phyloP scores from a whole-genome alignment of 1,139 yeast genomes.

The Saccharomyces hybrid region DNA sequence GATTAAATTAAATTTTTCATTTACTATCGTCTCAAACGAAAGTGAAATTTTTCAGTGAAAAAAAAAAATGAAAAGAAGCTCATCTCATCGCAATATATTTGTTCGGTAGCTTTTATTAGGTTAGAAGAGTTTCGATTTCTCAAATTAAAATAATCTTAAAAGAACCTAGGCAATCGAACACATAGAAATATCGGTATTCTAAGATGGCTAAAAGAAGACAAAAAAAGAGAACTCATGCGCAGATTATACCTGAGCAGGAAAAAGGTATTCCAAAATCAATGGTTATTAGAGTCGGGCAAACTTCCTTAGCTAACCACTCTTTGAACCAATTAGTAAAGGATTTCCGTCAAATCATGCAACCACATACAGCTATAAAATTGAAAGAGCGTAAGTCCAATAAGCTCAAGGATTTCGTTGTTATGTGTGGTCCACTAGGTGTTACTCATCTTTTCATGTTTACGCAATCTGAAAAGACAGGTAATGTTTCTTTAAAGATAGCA shows the following conservation, averaged over 20 bases:
- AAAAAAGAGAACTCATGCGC: constrained; percentile 47
- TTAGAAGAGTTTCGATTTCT: neutral
- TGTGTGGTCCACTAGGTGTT: constrained; percentile 97
- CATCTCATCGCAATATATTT: constrained; percentile 8
- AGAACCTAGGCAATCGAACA: neutral
- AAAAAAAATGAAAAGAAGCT: constrained; percentile 5
- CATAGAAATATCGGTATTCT: neutral
- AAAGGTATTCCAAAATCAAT: constrained; percentile 78
- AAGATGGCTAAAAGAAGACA: constrained; percentile 5
- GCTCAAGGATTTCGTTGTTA: constrained; percentile 81
- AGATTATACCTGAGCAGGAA: constrained; percentile 53
- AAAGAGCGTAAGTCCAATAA: constrained; percentile 81
- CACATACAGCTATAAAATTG: constrained; percentile 87
- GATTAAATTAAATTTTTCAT: neutral
- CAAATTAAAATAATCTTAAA: neutral
- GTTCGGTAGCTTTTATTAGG: neutral
- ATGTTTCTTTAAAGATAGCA: constrained; percentile 73
- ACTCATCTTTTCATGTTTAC: constrained; percentile 81
- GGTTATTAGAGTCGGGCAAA: constrained; percentile 77
- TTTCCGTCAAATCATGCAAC: constrained; percentile 86
- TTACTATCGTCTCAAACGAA: neutral
- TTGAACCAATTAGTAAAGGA: constrained; percentile 79
- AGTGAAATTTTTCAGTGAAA: constrained; percentile 3
- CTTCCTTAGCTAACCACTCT: constrained; percentile 71
- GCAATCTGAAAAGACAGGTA: constrained; percentile 70